phyloP scores from a whole-genome alignment of 148 eudicot genomes.

The Rheum nobile region DNA sequence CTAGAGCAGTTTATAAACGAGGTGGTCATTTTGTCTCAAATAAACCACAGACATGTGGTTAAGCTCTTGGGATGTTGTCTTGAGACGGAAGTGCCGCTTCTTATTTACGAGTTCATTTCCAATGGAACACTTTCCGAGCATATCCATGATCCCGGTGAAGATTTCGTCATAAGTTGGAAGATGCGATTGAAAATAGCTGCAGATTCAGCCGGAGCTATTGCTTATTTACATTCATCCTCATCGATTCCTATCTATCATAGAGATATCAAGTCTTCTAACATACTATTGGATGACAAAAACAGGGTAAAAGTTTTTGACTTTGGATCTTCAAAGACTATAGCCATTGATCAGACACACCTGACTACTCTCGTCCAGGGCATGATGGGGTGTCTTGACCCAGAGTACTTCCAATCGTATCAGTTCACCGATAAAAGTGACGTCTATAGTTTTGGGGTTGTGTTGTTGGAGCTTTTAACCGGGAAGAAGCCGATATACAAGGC shows the following conservation, averaged over 20 bases:
- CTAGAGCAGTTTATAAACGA: constrained; percentile 13
- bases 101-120: background rate
- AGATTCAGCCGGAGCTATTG: too few relatives aligned
- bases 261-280: background rate
- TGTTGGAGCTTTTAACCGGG: constrained; percentile 1
- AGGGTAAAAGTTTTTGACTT: background rate
- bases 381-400: background rate
- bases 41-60: constrained; percentile 15
- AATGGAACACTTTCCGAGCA: background rate
- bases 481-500: background rate
- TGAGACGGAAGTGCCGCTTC: background rate
- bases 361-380: background rate
- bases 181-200: too few relatives aligned
- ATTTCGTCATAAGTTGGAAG: too few relatives aligned
- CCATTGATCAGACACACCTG: background rate
- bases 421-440: background rate
- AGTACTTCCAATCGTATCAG: background rate
- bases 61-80: constrained; percentile 28
- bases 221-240: too few relatives aligned
- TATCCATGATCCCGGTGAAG: background rate
- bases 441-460: background rate
- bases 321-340: background rate
- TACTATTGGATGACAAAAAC: background rate
- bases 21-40: constrained; percentile 13
- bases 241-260: background rate